A percentile compares a stretch with the other conserved stretches of the same genome.
Conservation (phyloP, 495 filamentous ascomycete genomes). For the Penicillium manginii region DNA sequence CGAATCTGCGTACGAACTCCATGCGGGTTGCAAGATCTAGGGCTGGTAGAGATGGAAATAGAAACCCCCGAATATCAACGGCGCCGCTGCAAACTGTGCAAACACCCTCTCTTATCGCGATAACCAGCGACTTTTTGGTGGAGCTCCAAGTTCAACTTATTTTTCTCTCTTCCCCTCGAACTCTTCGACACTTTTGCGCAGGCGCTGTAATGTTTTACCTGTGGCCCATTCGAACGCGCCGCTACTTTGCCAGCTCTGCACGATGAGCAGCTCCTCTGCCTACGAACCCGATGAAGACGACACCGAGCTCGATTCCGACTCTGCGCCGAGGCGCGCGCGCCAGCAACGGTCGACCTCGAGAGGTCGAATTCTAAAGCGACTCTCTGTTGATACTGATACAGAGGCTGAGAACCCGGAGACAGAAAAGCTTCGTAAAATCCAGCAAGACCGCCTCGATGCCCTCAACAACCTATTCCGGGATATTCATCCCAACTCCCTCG, state of each 20-base stretch:
- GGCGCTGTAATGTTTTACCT: constrained; percentile 34
- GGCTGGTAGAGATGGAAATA: background rate
- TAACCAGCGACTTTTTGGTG: constrained; percentile 14
- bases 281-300: constrained; percentile 38
- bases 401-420: background rate
- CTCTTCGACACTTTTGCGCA: constrained; percentile 6
- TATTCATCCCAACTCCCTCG: background rate
- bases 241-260: constrained; percentile 29
- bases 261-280: constrained; percentile 44
- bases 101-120: constrained; percentile 45
- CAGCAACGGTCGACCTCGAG: constrained; percentile 16
- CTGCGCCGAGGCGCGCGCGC: constrained; percentile 9
- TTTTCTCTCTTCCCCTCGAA: constrained; percentile 13
- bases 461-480: background rate
- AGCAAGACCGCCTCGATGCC: background rate
- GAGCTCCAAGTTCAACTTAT: constrained; percentile 13
- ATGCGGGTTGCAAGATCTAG: constrained; percentile 16
- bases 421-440: background rate
- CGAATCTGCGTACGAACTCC: constrained; percentile 39
- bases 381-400: background rate
- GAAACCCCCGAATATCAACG: background rate
- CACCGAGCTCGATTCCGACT: constrained; percentile 31
- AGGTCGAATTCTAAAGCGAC: background rate
- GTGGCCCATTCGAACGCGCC: constrained; percentile 16
- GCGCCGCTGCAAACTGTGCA: constrained; percentile 44